These are phyloP conservation scores for Centrapalus pauciflorus DNA, from an alignment of 129 eudicot genomes.

Conservation along the genomic window DNA sequence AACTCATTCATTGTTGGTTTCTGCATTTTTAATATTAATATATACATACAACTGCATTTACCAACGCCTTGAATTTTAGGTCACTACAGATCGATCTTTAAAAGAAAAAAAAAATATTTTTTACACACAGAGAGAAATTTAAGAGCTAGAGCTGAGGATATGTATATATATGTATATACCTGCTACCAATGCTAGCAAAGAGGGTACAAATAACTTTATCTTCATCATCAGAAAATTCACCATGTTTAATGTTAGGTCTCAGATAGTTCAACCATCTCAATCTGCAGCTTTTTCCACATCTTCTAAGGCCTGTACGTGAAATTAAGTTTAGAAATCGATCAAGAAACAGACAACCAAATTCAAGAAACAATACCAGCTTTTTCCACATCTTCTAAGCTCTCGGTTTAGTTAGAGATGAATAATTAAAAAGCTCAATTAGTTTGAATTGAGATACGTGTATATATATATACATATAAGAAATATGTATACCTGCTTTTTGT, in stretches of 20 bases:
- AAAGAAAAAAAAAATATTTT: too few species aligned
- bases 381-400: too few species aligned
- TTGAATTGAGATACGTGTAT: too few species aligned
- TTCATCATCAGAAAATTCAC: constrained; percentile 90
- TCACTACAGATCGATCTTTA: not conserved
- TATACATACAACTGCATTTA: not conserved
- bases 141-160: not conserved
- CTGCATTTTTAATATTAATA: not conserved
- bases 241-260: constrained; percentile 90
- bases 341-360: not conserved
- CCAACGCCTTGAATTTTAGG: too few species aligned
- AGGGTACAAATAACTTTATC: constrained; percentile 81
- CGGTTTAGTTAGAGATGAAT: too few species aligned
- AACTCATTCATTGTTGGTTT: not conserved
- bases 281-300: constrained; percentile 79
- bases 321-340: not conserved
- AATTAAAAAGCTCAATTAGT: not conserved
- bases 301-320: constrained; percentile 50
- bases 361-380: not conserved
- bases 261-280: constrained; percentile 92
- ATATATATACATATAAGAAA: too few species aligned
- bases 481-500: constrained; percentile 58
- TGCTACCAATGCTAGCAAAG: constrained; percentile 88
- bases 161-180: constrained; percentile 41
- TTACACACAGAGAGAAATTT: not conserved